Evolutionary conservation across 1,284 basidiomycete genomes (phyloP).

Genomic region (Heliocybe sulcata): DNA sequence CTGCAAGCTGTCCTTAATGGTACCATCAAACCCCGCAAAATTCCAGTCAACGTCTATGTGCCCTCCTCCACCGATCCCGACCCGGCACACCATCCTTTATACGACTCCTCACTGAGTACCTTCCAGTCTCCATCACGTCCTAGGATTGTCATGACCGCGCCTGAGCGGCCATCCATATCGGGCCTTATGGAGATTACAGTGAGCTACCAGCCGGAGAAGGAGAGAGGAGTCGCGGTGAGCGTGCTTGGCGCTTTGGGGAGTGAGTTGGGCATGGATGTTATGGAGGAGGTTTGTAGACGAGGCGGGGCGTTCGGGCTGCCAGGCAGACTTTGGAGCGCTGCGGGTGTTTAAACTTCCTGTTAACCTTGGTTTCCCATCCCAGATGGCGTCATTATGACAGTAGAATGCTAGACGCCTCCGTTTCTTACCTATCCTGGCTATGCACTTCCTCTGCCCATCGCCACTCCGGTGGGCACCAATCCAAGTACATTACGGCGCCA

Average conservation of each 20-base stretch:
- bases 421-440: no score
- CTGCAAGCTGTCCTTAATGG: conserved; percentile 50
- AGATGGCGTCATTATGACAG: no score
- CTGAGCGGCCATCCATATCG: conserved; percentile 52
- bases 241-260: conserved; percentile 48
- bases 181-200: conserved; percentile 52
- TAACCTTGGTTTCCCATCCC: no score
- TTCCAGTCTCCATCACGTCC: conserved; percentile 33
- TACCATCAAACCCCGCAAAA: conserved; percentile 40
- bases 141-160: conserved; percentile 41
- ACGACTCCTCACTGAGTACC: conserved; percentile 25
- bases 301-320: neutral
- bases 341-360: no score
- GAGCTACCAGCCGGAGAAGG: conserved; percentile 34
- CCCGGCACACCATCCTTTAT: neutral
- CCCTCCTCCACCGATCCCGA: conserved; percentile 19
- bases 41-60: conserved; percentile 50
- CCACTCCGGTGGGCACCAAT: no score
- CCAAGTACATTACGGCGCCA: no score
- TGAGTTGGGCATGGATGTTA: neutral
- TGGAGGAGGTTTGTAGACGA: conserved; percentile 3
- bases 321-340: neutral
- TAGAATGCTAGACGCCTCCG: no score
- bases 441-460: no score
- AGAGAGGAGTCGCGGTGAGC: conserved; percentile 41